Conservation (phyloP, 2,329 filamentous ascomycete species). For the Endothia cerciana region DNA sequence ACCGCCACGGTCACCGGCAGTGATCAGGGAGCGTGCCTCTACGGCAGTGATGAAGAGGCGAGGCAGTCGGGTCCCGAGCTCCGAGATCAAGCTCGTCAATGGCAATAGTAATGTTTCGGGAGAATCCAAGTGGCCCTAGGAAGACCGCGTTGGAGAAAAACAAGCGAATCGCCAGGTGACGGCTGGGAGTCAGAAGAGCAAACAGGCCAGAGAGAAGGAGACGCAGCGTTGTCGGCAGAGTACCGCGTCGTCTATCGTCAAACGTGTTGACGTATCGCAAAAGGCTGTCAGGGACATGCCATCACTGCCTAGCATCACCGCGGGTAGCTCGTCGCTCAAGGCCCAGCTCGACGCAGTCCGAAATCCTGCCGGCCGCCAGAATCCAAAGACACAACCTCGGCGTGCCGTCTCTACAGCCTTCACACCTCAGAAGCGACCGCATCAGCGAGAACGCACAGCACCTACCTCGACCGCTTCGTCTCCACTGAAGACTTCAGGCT, state of each 20-base stretch:
- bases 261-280: background rate
- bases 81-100: conserved; percentile 23
- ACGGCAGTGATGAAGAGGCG: conserved; percentile 26
- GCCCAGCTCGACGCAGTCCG: conserved; percentile 22
- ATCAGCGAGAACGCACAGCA: background rate
- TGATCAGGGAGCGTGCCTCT: conserved; percentile 21
- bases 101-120: conserved; percentile 21
- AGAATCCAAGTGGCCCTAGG: conserved; percentile 29
- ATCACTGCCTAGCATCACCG: background rate
- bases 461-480: background rate
- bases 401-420: conserved; percentile 7
- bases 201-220: background rate
- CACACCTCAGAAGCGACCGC: background rate
- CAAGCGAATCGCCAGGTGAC: background rate
- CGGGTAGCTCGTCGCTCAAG: conserved; percentile 20
- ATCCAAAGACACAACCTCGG: background rate
- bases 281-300: background rate
- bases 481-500: background rate
- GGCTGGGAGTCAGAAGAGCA: background rate
- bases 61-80: conserved; percentile 28
- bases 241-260: background rate
- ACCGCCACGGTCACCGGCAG: conserved; percentile 24
- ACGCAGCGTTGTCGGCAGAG: background rate
- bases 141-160: conserved; percentile 15
- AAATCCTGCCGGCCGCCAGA: background rate